Base-by-base conservation (phyloP, 495 filamentous ascomycete genomes). In the Aspergillus cavernicola region DNA sequence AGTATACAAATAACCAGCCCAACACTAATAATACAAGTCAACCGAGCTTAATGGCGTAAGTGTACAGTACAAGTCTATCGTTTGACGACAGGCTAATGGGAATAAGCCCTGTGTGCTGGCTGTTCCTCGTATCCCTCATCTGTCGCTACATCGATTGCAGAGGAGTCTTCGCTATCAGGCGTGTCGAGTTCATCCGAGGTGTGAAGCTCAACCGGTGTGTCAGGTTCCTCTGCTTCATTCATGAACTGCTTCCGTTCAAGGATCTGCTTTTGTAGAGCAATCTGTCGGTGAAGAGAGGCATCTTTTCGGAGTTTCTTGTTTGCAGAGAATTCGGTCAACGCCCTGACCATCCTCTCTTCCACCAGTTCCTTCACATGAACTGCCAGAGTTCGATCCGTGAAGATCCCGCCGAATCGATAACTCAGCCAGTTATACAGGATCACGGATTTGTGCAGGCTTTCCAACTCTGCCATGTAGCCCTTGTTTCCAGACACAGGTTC, bases 351-450 rank as follows among this genome's bases (percentile, higher is more conserved):
- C 61, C 78, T 81, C 23, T 81, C 75, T 71, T 97, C 92, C 13
- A 90, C 85, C 41, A 95, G 55, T 16, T 67, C 63, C 67, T 97
- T 97, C 31, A 89, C 81, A 66, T 96, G 85, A 45, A 86, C 81
- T 1, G 89, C 90, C 19, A 96, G 80, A 23, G 75, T 75, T 55
- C 90, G 82, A 55, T 86, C 88, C 10, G 77, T 80, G 65, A 97
- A 96, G 10, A 96, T 78, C 44, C 91, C 89, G 10, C 85, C 64
- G 56, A 85, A 85, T 4, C 83, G 75, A 57, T 77, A 87, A 52
- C 81, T 82, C 15, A 97, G 75, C 93, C 93, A 98, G 7, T 92
- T 74, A 59, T 96, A 98, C 16, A 92, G 67, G 16, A 92, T 86
- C 28, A 97, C 68, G 13, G 81, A 73, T 63, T 88, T 90, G 70